These are phyloP conservation scores for Galerina marginata DNA, from an alignment of 768 basidiomycete species.

Conservation along the genomic window DNA sequence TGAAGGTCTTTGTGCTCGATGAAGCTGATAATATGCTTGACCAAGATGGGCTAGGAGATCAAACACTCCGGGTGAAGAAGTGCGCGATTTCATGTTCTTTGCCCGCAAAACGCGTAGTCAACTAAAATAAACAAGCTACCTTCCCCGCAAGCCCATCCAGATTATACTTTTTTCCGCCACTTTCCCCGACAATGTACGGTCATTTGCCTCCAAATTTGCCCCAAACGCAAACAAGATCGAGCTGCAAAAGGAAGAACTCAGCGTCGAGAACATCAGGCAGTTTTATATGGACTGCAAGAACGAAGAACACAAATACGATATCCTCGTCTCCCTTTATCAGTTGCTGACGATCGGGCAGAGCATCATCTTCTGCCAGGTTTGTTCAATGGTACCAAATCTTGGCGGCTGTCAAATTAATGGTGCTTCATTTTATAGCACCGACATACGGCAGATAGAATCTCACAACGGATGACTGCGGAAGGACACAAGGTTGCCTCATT, in stretches of 20 bases:
- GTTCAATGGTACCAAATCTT: conserved; percentile 25
- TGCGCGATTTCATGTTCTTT: conserved; percentile 39
- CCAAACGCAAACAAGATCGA: conserved; percentile 96
- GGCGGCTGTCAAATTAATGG: not conserved
- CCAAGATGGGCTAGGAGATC: conserved; percentile 91
- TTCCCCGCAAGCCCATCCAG: conserved; percentile 66
- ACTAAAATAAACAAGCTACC: conserved; percentile 35
- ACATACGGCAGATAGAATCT: conserved; percentile 91
- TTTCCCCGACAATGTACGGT: conserved; percentile 91
- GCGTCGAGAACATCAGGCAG: conserved; percentile 92
- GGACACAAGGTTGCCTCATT: conserved; percentile 97
- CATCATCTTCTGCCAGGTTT: conserved; percentile 96
- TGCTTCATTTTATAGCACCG: conserved; percentile 60
- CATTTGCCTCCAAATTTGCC: conserved; percentile 92
- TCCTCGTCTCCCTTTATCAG: conserved; percentile 87
- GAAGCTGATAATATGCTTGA: conserved; percentile 99
- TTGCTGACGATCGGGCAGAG: conserved; percentile 95
- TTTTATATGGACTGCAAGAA: conserved; percentile 97
- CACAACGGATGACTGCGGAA: conserved; percentile 86
- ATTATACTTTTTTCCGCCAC: conserved; percentile 98
- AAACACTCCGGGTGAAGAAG: conserved; percentile 94
- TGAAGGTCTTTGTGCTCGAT: conserved; percentile 95
- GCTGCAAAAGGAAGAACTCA: conserved; percentile 91
- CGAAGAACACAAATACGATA: conserved; percentile 94
- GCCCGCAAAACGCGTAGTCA: not conserved